Percentiles rank a stretch among this genome's conserved stretches.
These are phyloP conservation scores for Gleditsia sinensis DNA, from an alignment of 306 rosid species.

Conservation along the genomic window DNA sequence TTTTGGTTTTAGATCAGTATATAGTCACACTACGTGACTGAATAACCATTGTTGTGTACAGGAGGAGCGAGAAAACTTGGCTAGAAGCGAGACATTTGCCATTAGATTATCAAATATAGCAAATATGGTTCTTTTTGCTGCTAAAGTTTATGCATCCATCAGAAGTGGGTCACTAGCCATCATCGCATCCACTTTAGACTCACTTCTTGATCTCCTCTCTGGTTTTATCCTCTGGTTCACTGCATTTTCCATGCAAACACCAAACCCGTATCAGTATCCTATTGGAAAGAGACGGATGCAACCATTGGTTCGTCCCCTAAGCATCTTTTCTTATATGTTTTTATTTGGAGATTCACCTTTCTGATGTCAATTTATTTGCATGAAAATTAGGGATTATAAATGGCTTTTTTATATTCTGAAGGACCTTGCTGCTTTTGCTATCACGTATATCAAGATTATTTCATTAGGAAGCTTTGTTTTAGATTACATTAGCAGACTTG, in stretches of 20 bases:
- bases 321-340: background rate
- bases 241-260: slow-evolving; percentile 98
- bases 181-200: slow-evolving; percentile 96
- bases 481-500: background rate
- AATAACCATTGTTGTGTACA: slow-evolving; percentile 39
- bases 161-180: slow-evolving; percentile 97
- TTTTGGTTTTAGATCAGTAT: slow-evolving; percentile 19
- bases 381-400: background rate
- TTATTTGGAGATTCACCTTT: background rate
- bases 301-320: slow-evolving; percentile 75
- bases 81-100: slow-evolving; percentile 87
- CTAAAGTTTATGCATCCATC: slow-evolving; percentile 91
- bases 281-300: slow-evolving; percentile 98
- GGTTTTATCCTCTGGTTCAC: slow-evolving; percentile 99
- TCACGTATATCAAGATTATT: background rate
- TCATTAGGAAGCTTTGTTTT: background rate
- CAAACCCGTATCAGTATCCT: slow-evolving; percentile 94
- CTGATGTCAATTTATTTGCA: background rate
- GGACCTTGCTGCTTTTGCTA: background rate
- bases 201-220: slow-evolving; percentile 95
- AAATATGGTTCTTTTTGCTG: slow-evolving; percentile 86
- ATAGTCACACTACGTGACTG: slow-evolving; percentile 27
- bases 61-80: slow-evolving; percentile 90
- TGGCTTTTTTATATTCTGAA: background rate
- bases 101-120: slow-evolving; percentile 89